These are phyloP conservation scores for Trematosphaeria pertusa DNA, from an alignment of 2,329 filamentous ascomycete species.

Conservation along the genomic window DNA sequence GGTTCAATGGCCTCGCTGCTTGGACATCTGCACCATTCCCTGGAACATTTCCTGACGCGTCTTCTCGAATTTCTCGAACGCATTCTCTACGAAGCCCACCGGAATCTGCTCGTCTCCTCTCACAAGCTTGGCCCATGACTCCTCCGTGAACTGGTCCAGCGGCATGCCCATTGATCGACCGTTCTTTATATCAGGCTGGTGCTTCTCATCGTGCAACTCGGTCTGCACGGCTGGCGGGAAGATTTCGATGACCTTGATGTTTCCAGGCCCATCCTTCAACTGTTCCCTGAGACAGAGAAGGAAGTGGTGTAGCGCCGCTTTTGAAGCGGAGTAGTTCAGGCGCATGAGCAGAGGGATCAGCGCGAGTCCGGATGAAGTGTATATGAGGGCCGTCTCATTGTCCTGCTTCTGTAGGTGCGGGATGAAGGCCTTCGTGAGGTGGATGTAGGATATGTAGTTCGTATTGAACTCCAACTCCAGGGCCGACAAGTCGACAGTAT, in stretches of 20 bases:
- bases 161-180: slow-evolving; percentile 62
- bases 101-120: slow-evolving; percentile 60
- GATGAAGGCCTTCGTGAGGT: slow-evolving; percentile 58
- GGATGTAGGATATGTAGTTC: slow-evolving; percentile 59
- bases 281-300: slow-evolving; percentile 60
- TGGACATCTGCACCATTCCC: slow-evolving; percentile 24
- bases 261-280: slow-evolving; percentile 52
- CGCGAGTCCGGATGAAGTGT: slow-evolving; percentile 60
- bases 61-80: slow-evolving; percentile 56
- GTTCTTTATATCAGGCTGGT: slow-evolving; percentile 61
- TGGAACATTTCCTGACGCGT: slow-evolving; percentile 53
- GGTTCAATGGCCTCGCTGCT: slow-evolving; percentile 10
- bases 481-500: slow-evolving; percentile 53
- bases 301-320: slow-evolving; percentile 63
- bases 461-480: slow-evolving; percentile 57
- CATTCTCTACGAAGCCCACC: slow-evolving; percentile 53
- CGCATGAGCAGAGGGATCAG: slow-evolving; percentile 57
- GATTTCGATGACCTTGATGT: slow-evolving; percentile 63
- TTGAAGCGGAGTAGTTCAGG: slow-evolving; percentile 62
- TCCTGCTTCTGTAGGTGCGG: slow-evolving; percentile 57
- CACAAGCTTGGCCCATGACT: slow-evolving; percentile 56
- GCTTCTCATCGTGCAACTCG: slow-evolving; percentile 62
- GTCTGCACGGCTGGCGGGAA: slow-evolving; percentile 65
- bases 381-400: slow-evolving; percentile 51
- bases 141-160: slow-evolving; percentile 58